Percentiles rank a stretch among this genome's conserved stretches.
Evolutionary conservation across 1,139 yeast species (phyloP).

Genomic region (Chernovozyma aurita): DNA sequence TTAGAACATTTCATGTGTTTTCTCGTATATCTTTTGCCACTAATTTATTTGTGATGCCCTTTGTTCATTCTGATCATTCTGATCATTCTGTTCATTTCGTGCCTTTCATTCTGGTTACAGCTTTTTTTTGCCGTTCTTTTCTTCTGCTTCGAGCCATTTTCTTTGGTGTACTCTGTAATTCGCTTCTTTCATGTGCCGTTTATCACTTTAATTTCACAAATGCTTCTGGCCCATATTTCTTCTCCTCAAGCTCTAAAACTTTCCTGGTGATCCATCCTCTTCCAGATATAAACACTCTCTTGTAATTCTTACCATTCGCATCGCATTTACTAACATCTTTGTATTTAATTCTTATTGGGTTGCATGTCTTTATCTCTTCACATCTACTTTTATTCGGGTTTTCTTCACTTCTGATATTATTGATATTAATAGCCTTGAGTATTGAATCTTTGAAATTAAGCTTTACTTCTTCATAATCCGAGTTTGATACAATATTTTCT

Average conservation of each 20-base stretch:
- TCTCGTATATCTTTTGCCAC: too few species aligned
- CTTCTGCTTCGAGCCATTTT: too few species aligned
- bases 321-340: conserved; percentile 17
- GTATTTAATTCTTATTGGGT: conserved; percentile 8
- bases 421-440: conserved; percentile 2
- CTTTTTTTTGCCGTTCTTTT: too few species aligned
- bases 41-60: too few species aligned
- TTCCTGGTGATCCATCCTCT: conserved; percentile 46
- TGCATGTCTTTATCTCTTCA: background rate
- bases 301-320: conserved; percentile 31
- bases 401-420: conserved; percentile 2
- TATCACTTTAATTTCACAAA: background rate
- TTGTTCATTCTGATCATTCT: too few species aligned
- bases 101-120: too few species aligned
- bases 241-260: conserved; percentile 27
- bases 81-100: too few species aligned
- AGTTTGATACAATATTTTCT: background rate
- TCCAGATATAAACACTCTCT: conserved; percentile 47
- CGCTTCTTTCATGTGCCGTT: too few species aligned
- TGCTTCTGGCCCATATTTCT: conserved; percentile 11
- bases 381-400: background rate
- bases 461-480: conserved; percentile 2
- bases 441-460: conserved; percentile 4
- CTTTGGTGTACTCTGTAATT: too few species aligned
- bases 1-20: too few species aligned